A percentile compares a stretch with the other conserved stretches of the same genome.
Evolutionary conservation across 495 filamentous ascomycete species (phyloP).

Genomic region (Lepraria neglecta): DNA sequence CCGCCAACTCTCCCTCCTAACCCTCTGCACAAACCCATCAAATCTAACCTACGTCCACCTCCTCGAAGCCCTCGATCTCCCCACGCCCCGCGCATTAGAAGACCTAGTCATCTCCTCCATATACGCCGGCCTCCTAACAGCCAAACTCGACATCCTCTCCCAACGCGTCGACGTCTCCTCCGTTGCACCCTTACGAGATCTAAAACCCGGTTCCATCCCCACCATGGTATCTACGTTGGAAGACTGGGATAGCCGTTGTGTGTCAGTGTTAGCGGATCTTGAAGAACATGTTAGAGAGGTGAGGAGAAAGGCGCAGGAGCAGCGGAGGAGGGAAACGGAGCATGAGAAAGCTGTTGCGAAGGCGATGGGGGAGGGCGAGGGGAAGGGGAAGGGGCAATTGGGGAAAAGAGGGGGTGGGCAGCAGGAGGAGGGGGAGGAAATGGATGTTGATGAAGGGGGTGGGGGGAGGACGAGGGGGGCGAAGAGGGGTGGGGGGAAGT

Average conservation of each 20-base stretch:
- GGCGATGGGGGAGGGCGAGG: conserved; percentile 25
- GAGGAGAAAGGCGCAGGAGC: conserved; percentile 45
- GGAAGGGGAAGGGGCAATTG: conserved; percentile 20
- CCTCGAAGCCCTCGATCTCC: conserved; percentile 57
- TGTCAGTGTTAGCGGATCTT: conserved; percentile 63
- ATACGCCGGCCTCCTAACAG: conserved; percentile 75
- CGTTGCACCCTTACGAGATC: conserved; percentile 78
- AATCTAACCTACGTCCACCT: conserved; percentile 69
- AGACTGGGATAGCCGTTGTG: conserved; percentile 72
- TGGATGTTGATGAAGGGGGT: conserved; percentile 52
- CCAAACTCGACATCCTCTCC: conserved; percentile 58
- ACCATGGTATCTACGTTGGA: conserved; percentile 59
- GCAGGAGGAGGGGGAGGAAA: conserved; percentile 35
- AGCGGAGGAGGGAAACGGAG: conserved; percentile 40
- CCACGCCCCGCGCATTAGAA: conserved; percentile 68
- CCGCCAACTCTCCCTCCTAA: conserved; percentile 80
- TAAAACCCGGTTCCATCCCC: conserved; percentile 60
- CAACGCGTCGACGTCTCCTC: conserved; percentile 68
- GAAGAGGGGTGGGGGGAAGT: conserved; percentile 27
- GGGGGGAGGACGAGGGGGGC: conserved; percentile 34
- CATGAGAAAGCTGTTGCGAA: conserved; percentile 43
- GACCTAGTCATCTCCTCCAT: conserved; percentile 83
- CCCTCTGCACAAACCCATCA: conserved; percentile 53
- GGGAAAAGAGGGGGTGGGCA: conserved; percentile 32
- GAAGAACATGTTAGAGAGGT: conserved; percentile 65